Base-by-base conservation (phyloP, 176 grass and related monocot species). In the Musa schizocarpa region DNA sequence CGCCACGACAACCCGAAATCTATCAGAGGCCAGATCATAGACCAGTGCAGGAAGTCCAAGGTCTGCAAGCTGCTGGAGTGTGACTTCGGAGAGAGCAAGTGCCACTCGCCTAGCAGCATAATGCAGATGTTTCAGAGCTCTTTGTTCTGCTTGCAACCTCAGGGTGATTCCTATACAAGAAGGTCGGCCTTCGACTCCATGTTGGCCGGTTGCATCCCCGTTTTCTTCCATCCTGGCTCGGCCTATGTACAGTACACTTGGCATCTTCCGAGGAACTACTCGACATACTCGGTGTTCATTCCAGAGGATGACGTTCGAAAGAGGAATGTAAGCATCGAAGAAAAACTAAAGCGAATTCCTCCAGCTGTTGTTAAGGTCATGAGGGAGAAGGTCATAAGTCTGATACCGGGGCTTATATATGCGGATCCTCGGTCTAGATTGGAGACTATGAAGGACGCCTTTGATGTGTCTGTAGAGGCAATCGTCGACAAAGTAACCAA, bases 111-210 rank as follows among this genome's bases (percentile, higher is more conserved):
- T 9, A 84, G 86, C 79, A 86, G 61, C 17, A 77, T 92, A 81
- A 89, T 96, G 85, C 70, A 83, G 26, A 50, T 86, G 82, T 89
- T 96, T 68, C 85, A 89, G 76, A 58, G 63, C n/a, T 78, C 89
- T 23, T 84, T 86, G 49, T 92, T 96, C 83, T 96, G 89, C 74
- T 77, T 96, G 68, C 89, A 96, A 59, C 92, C 92, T 6, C 65
- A 74, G 64, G 89, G 92, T 1, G 86, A 92, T 72, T 83, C 86
- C 22, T 79, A 68, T 52, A 96, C 92, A 7, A 84, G 92, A 3
- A 81, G 82, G 34, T 96, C 92, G 5, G 77, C 85, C 52, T 96
- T 96, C 61, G 89, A 96, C 77, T 90, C 92, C 25, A 89, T 96
- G 74, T 65, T 93, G 13, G 82, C 89, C 0, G 89, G 89, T 34